These are phyloP conservation scores for Trypanosoma congolense DNA, from an alignment of 208 protist genomes.

Conservation along the genomic window DNA sequence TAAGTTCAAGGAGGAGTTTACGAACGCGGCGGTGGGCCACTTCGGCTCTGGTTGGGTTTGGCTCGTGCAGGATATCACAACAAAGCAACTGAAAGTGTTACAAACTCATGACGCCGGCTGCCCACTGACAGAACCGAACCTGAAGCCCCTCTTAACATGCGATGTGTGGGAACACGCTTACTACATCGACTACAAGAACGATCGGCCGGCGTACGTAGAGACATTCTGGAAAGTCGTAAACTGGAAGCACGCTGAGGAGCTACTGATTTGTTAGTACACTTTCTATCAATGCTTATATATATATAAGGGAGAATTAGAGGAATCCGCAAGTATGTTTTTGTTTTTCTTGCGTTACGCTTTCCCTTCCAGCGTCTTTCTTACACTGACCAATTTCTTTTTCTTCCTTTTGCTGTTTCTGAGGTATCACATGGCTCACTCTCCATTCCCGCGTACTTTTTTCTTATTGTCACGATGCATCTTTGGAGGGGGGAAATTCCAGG, in stretches of 20 bases:
- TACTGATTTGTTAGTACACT: slow-evolving; percentile 20
- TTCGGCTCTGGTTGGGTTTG: slow-evolving; percentile 95
- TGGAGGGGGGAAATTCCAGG: too few species aligned
- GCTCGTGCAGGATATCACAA: slow-evolving; percentile 87
- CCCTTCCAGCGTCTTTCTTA: too few species aligned
- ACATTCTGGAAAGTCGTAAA: slow-evolving; percentile 92
- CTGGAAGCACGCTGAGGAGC: slow-evolving; percentile 80
- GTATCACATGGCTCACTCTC: too few species aligned
- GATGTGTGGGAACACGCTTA: slow-evolving; percentile 95
- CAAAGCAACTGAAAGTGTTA: slow-evolving; percentile 77
- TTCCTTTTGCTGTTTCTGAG: too few species aligned
- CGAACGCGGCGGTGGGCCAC: slow-evolving; percentile 70
- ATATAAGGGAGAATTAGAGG: background rate
- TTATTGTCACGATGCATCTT: too few species aligned
- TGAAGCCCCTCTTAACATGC: slow-evolving; percentile 74
- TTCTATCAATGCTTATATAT: slow-evolving; percentile 2
- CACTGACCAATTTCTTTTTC: too few species aligned
- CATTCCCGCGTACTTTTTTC: too few species aligned
- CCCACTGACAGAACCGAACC: slow-evolving; percentile 50
- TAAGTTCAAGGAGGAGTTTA: slow-evolving; percentile 93
- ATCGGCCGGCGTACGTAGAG: slow-evolving; percentile 85
- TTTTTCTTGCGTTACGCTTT: too few species aligned
- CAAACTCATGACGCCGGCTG: slow-evolving; percentile 78
- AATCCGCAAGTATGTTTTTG: background rate
- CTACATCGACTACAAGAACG: slow-evolving; percentile 92